These are phyloP conservation scores for Cadophora sp. DNA, from an alignment of 2,329 filamentous ascomycete species.

Conservation along the genomic window DNA sequence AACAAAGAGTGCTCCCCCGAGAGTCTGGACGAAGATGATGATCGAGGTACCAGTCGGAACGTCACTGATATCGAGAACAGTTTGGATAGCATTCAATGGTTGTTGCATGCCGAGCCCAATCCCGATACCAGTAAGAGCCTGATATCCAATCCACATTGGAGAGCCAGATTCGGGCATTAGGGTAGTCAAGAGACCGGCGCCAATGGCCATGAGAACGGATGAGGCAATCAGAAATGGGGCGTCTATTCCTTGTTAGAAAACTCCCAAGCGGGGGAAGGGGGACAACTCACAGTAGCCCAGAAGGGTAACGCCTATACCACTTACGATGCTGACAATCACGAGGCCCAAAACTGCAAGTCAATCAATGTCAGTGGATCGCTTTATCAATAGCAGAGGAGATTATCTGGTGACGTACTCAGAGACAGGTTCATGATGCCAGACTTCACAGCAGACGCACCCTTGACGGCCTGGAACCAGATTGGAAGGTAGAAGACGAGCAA, in stretches of 20 bases:
- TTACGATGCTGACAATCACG: too few species aligned
- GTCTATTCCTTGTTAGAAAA: too few species aligned
- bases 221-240: too few species aligned
- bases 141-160: slow-evolving; percentile 56
- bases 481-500: slow-evolving; percentile 41
- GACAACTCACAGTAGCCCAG: too few species aligned
- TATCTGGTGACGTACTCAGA: too few species aligned
- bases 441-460: slow-evolving; percentile 25
- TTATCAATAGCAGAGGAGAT: too few species aligned
- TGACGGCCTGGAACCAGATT: slow-evolving; percentile 40
- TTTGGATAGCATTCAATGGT: slow-evolving; percentile 41
- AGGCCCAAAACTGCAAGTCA: too few species aligned
- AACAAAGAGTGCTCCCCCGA: slow-evolving; percentile 55
- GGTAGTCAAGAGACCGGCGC: slow-evolving; percentile 46
- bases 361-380: too few species aligned
- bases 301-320: too few species aligned
- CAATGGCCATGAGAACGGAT: too few species aligned
- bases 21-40: slow-evolving; percentile 51
- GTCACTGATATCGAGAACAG: slow-evolving; percentile 45
- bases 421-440: slow-evolving; percentile 40
- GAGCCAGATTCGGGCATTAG: slow-evolving; percentile 44
- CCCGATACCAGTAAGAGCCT: slow-evolving; percentile 37
- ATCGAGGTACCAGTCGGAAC: slow-evolving; percentile 51
- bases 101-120: slow-evolving; percentile 43
- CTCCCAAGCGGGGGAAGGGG: too few species aligned